These are phyloP conservation scores for Pyricularia grisea DNA, from an alignment of 2,329 filamentous ascomycete species.

Conservation along the genomic window DNA sequence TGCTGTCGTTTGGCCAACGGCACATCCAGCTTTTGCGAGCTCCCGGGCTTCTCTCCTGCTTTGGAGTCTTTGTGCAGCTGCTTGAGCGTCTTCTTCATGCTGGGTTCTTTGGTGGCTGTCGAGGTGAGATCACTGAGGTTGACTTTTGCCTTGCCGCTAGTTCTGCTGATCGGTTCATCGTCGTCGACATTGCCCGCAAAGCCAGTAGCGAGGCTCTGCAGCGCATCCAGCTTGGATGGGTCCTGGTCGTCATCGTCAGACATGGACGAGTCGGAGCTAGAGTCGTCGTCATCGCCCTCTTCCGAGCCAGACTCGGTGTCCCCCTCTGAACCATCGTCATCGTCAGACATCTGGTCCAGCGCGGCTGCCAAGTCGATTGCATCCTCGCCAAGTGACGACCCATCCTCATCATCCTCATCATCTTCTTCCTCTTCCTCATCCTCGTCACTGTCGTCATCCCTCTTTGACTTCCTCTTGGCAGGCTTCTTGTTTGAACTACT, in stretches of 20 bases:
- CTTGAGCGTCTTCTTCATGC: constrained; percentile 72
- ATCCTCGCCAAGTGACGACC: constrained; percentile 48
- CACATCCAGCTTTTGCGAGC: constrained; percentile 65
- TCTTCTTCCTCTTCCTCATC: constrained; percentile 30
- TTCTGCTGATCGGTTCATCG: constrained; percentile 29
- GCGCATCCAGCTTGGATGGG: constrained; percentile 50
- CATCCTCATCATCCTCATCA: constrained; percentile 49
- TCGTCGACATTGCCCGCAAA: constrained; percentile 56
- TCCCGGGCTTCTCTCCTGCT: constrained; percentile 41
- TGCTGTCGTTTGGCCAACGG: constrained; percentile 81
- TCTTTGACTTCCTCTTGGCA: constrained; percentile 21
- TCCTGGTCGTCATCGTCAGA: constrained; percentile 32
- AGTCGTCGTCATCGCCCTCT: constrained; percentile 25
- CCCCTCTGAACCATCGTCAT: constrained; percentile 32
- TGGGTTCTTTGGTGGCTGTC: constrained; percentile 60
- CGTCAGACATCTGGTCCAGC: constrained; percentile 44
- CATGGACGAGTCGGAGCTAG: constrained; percentile 27
- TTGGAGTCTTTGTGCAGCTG: constrained; percentile 58
- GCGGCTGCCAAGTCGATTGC: constrained; percentile 50
- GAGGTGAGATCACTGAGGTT: constrained; percentile 67
- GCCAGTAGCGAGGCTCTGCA: constrained; percentile 60
- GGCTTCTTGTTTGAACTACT: constrained; percentile 23
- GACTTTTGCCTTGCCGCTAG: constrained; percentile 50
- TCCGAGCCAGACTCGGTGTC: constrained; percentile 34
- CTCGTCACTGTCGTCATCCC: constrained; percentile 29